Base-by-base conservation (phyloP, 2,329 filamentous ascomycete species). In the Bipolaris sorokiniana region DNA sequence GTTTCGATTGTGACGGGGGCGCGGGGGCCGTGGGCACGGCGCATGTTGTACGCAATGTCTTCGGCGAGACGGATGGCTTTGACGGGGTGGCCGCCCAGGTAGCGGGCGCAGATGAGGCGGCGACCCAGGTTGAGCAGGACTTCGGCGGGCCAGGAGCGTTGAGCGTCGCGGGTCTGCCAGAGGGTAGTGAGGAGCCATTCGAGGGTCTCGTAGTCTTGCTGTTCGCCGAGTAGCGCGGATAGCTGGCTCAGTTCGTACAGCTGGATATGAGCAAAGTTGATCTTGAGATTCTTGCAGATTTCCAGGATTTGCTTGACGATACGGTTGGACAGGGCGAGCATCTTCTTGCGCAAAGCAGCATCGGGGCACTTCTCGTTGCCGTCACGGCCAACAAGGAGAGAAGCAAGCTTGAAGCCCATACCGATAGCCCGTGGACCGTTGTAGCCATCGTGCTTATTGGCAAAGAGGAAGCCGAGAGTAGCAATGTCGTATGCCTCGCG, bases 41-140 rank as follows among this genome's bases (percentile, higher is more conserved):
- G 80, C 59, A 84, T 76, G 65, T 85, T 85, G 76, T 85, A 85
- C 37, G 80, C 80, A 54, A 85, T 83, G 65, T 83, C 81, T 64
- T 83, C 82, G 68, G 79, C 81, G 1, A 85, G 79, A 10, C 67
- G 65, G 48, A 75, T 72, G 5, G 71, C 71, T 20, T 72, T 72
- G 58, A 78, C 72, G 42, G 79, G 77, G 44, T 79, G 73, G 38
- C 79, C 79, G 31, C 80, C 78, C 40, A 81, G 78, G 73, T 82
- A 84, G 47, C 81, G 81, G 1, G 81, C 81, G 65, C 81, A 79
- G 48, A 84, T 81, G 47, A 84, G 80, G 11, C 80, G 78, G 40
- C 80, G 80, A n/a, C 82, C 83, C 26, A 84, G 81, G 65, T 78
- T 78, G 54, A 84, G 78, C 18, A 84, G 76, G 3, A 81, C 79